Conservation (phyloP, 306 rosid genomes). For the Vachellia pachyceras region DNA sequence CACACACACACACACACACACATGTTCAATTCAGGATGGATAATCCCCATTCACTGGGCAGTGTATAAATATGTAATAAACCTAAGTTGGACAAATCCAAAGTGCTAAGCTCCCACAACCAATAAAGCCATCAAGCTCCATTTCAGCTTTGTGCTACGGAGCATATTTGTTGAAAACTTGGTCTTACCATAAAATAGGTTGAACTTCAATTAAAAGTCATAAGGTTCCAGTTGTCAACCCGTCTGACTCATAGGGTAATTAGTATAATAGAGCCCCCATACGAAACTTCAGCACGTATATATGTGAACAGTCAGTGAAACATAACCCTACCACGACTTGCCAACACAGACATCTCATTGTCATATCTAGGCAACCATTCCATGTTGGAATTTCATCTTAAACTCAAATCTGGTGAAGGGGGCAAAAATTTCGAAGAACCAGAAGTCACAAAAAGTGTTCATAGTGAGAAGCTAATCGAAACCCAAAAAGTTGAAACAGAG, state of each 20-base stretch:
- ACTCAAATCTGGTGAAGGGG: neutral
- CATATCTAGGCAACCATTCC: neutral
- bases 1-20: neutral
- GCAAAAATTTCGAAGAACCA: neutral
- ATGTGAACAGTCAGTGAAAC: neutral
- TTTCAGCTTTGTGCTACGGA: neutral
- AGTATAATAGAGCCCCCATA: neutral
- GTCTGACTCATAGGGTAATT: neutral
- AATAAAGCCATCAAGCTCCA: neutral
- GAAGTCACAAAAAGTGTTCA: neutral
- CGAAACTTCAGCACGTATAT: slow-evolving; percentile 10
- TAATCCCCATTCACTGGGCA: neutral
- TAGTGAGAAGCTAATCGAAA: neutral
- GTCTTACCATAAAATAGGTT: slow-evolving; percentile 13
- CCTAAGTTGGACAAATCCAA: neutral
- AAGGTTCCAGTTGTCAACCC: neutral
- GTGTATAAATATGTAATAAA: neutral
- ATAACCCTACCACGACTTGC: neutral
- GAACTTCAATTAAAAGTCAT: neutral
- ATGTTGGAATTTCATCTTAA: slow-evolving; percentile 2
- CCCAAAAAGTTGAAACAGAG: neutral
- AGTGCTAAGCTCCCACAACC: neutral
- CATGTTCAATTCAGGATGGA: neutral
- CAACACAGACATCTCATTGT: neutral
- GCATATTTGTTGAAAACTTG: neutral